phyloP scores from a whole-genome alignment of 345 rosid genomes.

The Passiflora organensis region DNA sequence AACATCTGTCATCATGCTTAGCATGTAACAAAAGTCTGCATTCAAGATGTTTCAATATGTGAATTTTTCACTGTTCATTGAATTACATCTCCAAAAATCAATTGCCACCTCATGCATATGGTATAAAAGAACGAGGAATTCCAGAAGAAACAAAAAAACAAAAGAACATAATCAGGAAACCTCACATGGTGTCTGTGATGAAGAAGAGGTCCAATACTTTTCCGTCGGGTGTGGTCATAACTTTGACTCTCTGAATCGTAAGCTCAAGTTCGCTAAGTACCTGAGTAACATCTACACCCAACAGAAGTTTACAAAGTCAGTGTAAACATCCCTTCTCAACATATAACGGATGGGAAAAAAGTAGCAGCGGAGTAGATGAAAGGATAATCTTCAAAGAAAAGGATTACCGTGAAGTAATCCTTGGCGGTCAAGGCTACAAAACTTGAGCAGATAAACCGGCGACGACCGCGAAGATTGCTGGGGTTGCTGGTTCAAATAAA shows the following conservation, averaged over 20 bases:
- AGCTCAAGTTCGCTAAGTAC: conserved; percentile 80
- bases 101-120: too few relatives aligned
- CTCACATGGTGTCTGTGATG: conserved; percentile 73
- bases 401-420: conserved; percentile 71
- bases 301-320: too few relatives aligned
- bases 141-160: not conserved
- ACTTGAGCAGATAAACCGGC: conserved; percentile 63
- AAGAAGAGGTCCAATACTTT: conserved; percentile 85
- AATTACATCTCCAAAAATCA: too few relatives aligned
- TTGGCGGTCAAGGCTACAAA: conserved; percentile 52
- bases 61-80: too few relatives aligned
- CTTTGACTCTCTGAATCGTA: conserved; percentile 79
- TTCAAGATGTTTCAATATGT: too few relatives aligned
- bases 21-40: too few relatives aligned
- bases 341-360: not conserved
- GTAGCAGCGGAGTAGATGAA: not conserved
- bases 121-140: too few relatives aligned
- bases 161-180: too few relatives aligned
- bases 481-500: conserved; percentile 38
- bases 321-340: not conserved
- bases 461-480: conserved; percentile 30
- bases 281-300: conserved; percentile 64
- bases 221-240: conserved; percentile 72
- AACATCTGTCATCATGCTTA: too few relatives aligned
- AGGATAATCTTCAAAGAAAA: not conserved